These are phyloP conservation scores for Metarhizium brunneum DNA, from an alignment of 2,329 filamentous ascomycete genomes.

Conservation along the genomic window DNA sequence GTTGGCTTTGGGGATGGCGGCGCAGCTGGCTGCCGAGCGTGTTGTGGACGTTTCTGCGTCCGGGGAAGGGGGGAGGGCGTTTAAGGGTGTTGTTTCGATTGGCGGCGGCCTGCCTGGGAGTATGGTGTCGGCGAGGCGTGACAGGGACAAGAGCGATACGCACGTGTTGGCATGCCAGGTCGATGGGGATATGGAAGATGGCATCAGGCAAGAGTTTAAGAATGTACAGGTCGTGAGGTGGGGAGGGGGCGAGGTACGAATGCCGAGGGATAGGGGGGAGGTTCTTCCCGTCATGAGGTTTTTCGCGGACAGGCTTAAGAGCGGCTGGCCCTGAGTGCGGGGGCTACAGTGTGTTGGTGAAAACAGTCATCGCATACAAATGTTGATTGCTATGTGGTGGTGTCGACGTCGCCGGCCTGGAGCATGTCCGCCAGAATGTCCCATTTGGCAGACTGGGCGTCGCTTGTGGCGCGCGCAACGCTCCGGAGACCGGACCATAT, in stretches of 20 bases:
- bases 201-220: slow-evolving; percentile 56
- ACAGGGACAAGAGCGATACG: slow-evolving; percentile 48
- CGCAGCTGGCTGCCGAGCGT: slow-evolving; percentile 21
- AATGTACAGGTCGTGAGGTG: slow-evolving; percentile 61
- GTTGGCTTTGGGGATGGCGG: slow-evolving; percentile 46
- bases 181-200: slow-evolving; percentile 53
- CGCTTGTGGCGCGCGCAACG: slow-evolving; percentile 63
- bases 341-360: neutral
- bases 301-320: slow-evolving; percentile 53
- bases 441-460: slow-evolving; percentile 54
- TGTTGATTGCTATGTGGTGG: neutral
- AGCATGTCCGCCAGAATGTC: slow-evolving; percentile 75
- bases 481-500: slow-evolving; percentile 64
- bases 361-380: no score
- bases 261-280: slow-evolving; percentile 78
- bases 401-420: slow-evolving; percentile 36
- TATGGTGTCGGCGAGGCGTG: slow-evolving; percentile 36
- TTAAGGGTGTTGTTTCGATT: slow-evolving; percentile 53
- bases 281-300: slow-evolving; percentile 87
- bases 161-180: slow-evolving; percentile 53
- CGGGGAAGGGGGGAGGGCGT: slow-evolving; percentile 14
- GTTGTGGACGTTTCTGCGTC: slow-evolving; percentile 24
- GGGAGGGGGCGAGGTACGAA: slow-evolving; percentile 62
- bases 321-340: slow-evolving; percentile 9
- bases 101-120: slow-evolving; percentile 49